phyloP scores from a whole-genome alignment of 2,329 filamentous ascomycete genomes.

The Emericellopsis atlantica region DNA sequence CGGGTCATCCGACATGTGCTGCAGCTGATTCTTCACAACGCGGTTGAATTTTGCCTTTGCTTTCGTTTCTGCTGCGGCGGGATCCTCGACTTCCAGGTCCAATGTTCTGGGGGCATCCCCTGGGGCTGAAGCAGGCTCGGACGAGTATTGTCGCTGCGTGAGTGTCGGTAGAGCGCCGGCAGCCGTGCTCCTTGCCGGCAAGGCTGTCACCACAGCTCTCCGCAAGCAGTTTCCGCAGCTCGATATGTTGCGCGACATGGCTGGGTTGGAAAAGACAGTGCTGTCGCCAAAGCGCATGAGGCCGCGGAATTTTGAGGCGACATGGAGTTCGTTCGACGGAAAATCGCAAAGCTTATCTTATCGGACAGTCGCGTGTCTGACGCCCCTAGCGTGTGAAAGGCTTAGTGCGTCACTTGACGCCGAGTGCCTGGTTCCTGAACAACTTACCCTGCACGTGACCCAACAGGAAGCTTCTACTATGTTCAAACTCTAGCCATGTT shows the following conservation, averaged over 20 bases:
- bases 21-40: constrained; percentile 1
- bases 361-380: constrained; percentile 3
- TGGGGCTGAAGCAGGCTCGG: neutral
- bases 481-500: too few species aligned
- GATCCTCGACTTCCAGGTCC: constrained; percentile 1
- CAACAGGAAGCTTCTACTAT: too few species aligned
- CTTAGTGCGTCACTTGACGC: too few species aligned
- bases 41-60: constrained; percentile 1
- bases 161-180: neutral
- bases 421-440: too few species aligned
- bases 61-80: neutral
- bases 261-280: neutral
- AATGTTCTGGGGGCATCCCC: constrained; percentile 11
- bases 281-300: neutral
- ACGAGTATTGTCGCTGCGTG: neutral
- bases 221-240: constrained; percentile 13
- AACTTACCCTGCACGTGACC: too few species aligned
- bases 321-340: neutral
- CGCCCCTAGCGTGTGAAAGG: neutral
- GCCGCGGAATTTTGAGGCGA: neutral
- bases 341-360: constrained; percentile 10
- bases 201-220: constrained; percentile 7
- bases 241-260: constrained; percentile 14
- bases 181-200: neutral
- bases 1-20: constrained; percentile 46